Evolutionary conservation across 176 grass and related monocot species (phyloP).

Genomic region (Bolboschoenus planiculmis): DNA sequence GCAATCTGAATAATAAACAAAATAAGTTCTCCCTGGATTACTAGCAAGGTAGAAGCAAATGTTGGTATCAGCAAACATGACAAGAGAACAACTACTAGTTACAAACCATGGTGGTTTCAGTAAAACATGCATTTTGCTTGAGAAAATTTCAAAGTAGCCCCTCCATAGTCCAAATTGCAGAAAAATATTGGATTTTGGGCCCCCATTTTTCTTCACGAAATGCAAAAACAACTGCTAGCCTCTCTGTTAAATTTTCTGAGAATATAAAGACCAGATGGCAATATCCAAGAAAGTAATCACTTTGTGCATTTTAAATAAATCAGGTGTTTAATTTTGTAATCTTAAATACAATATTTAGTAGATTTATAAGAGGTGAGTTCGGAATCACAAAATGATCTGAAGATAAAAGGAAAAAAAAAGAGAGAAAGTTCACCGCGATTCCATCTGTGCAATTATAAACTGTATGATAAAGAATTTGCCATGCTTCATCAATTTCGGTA

Average conservation of each 20-base stretch:
- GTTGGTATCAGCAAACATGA: not conserved
- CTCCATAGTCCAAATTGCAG: not conserved
- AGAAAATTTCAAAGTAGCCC: not conserved
- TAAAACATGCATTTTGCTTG: not conserved
- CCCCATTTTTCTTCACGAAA: not conserved
- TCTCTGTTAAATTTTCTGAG: not conserved
- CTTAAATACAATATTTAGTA: not conserved
- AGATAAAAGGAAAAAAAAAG: conserved; percentile 1
- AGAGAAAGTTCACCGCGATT: conserved; percentile 74
- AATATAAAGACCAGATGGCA: not conserved
- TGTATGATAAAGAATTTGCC: conserved; percentile 72
- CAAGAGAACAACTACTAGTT: not conserved
- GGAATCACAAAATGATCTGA: not conserved
- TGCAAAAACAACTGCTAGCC: not conserved
- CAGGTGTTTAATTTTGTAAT: not conserved
- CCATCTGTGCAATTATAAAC: conserved; percentile 99
- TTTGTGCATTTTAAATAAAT: not conserved
- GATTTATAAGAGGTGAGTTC: not conserved
- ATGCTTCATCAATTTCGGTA: conserved; percentile 54
- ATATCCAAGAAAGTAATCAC: not conserved
- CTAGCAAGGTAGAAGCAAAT: not conserved
- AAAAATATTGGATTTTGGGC: not conserved
- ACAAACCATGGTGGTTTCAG: not conserved
- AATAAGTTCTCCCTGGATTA: conserved; percentile 1
- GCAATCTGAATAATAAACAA: conserved; percentile 20